Evolutionary conservation across 306 rosid species (phyloP).

Genomic region (Cucumis sativus): Cucumber_9930_V3 NC_026656.2:17940001-17940500

Average conservation of each 20-base stretch:
- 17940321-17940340: constrained; percentile 58
- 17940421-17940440: constrained; percentile 37
- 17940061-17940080: constrained; percentile 35
- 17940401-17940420: constrained; percentile 46
- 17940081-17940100: constrained; percentile 52
- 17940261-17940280: constrained; percentile 25
- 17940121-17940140: constrained; percentile 38
- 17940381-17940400: constrained; percentile 22
- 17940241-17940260: constrained; percentile 22
- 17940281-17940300: constrained; percentile 46
- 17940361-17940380: constrained; percentile 45
- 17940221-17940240: constrained; percentile 44
- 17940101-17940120: constrained; percentile 36
- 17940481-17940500: constrained; percentile 66
- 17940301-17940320: constrained; percentile 38
- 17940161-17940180: constrained; percentile 42
- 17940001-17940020: constrained; percentile 14
- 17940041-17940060: constrained; percentile 47
- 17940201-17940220: constrained; percentile 29
- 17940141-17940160: constrained; percentile 51
- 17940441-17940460: constrained; percentile 67
- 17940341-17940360: constrained; percentile 48
- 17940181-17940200: constrained; percentile 33
- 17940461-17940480: constrained; percentile 63
- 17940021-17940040: constrained; percentile 58